Evolutionary conservation across 768 basidiomycete species (phyloP).

Genomic region (Suillus decipiens): DNA sequence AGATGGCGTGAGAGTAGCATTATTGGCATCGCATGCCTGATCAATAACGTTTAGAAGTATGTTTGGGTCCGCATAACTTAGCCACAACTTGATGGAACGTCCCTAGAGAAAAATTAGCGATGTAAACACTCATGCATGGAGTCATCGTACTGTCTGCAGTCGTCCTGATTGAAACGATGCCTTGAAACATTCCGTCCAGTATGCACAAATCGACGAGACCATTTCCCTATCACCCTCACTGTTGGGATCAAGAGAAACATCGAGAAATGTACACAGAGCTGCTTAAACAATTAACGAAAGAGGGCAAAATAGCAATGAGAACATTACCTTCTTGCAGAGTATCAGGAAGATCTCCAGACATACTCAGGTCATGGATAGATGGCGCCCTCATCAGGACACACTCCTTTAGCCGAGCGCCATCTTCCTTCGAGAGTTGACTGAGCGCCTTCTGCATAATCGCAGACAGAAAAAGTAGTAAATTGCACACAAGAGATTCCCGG

Average conservation of each 20-base stretch:
- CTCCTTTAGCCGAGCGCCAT: slow-evolving; percentile 42
- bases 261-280: slow-evolving; percentile 49
- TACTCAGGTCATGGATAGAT: slow-evolving; percentile 37
- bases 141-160: neutral
- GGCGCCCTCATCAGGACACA: slow-evolving; percentile 36
- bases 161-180: neutral
- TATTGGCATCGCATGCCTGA: slow-evolving; percentile 12
- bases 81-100: slow-evolving; percentile 46
- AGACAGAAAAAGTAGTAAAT: slow-evolving; percentile 42
- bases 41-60: slow-evolving; percentile 50
- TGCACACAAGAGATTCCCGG: slow-evolving; percentile 25
- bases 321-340: slow-evolving; percentile 38
- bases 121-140: neutral
- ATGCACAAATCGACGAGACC: slow-evolving; percentile 39
- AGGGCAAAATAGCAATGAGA: neutral
- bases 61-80: slow-evolving; percentile 48
- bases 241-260: slow-evolving; percentile 37
- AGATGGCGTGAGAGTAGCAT: slow-evolving; percentile 11
- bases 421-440: slow-evolving; percentile 28
- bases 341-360: slow-evolving; percentile 26
- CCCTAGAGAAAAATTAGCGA: slow-evolving; percentile 1
- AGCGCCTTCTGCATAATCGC: slow-evolving; percentile 36
- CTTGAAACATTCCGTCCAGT: slow-evolving; percentile 39
- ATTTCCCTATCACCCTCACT: slow-evolving; percentile 40
- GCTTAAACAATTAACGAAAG: slow-evolving; percentile 11